Evolutionary conservation across 768 basidiomycete species (phyloP), one percentile per base, ranked within the genome.

Genomic region (Xanthoconium stramineum): DNA sequence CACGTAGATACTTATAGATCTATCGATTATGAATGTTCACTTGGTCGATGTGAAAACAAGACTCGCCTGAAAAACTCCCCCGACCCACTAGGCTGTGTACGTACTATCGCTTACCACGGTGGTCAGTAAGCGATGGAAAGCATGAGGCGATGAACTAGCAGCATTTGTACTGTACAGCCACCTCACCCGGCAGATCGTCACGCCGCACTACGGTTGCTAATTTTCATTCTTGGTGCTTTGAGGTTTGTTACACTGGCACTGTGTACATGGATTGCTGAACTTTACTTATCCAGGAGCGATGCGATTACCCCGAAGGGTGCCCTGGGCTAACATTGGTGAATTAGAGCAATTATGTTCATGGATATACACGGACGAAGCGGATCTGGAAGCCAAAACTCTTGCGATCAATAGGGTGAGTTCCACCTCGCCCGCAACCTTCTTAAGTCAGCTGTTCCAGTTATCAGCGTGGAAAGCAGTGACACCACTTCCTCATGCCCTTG

Each of bases 381-480:
- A 85, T 62, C 49, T 80, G 28, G 76, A 80, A n/a, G 69, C 83
- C 12, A 85, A 83, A 68, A 58, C 62, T 2, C 72, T 74, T 12
- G 88, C 89, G 5, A 79, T 91, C 24, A 81, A 84, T 61, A 78
- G 84, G 63, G 93, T 89, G 57, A 55, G 82, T 75, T 42, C 38
- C 50, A 30, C 50, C 57, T 48, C n/a, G 17, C 19, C 24, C 12
- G 29, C 33, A 33, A 35, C 46, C 9, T 3, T 52, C 33, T 39
- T 15, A 47, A 65, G 12, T 62, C 53, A 64, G 55, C 43, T 49
- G 56, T 44, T 55, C 47, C 63, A 92, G 91, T 72, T 93, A 54
- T 83, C 89, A 36, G 89, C 90, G 15, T 94, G 91, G 91, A 85
- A 75, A 68, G 81, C 80, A n/a, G 78, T 83, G 43, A 86, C 85